A percentile compares a stretch with the other conserved stretches of the same genome.
Conservation (phyloP, 768 basidiomycete genomes). For the Hypholoma sublateritium region DNA sequence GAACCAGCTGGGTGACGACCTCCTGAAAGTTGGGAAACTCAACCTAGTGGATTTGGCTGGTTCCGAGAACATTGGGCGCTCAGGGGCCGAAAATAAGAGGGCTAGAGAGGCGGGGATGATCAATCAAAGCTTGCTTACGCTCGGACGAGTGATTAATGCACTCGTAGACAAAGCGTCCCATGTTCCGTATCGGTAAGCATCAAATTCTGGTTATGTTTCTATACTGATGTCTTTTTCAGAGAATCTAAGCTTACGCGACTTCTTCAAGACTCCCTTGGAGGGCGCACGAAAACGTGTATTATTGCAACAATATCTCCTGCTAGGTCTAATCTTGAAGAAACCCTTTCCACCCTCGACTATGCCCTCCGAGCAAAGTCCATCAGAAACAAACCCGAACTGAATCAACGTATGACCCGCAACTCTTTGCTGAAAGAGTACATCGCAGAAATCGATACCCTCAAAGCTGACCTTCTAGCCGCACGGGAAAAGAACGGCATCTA, state of each 20-base stretch:
- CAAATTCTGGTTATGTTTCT: background rate
- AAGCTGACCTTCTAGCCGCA: slow-evolving; percentile 86
- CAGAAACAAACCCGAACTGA: slow-evolving; percentile 91
- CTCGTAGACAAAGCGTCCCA: slow-evolving; percentile 90
- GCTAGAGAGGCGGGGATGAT: slow-evolving; percentile 99
- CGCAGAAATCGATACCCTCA: slow-evolving; percentile 89
- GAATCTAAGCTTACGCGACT: slow-evolving; percentile 98
- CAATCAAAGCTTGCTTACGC: slow-evolving; percentile 94
- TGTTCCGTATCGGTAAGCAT: slow-evolving; percentile 84
- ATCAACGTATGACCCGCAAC: slow-evolving; percentile 91
- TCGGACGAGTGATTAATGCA: slow-evolving; percentile 95
- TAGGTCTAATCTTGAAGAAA: slow-evolving; percentile 93
- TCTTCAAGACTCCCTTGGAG: slow-evolving; percentile 98
- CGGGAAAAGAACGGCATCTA: slow-evolving; percentile 97
- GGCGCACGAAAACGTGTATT: slow-evolving; percentile 95
- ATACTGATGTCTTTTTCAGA: slow-evolving; percentile 34
- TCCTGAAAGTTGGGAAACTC: slow-evolving; percentile 91
- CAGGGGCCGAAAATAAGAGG: slow-evolving; percentile 92
- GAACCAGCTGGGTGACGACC: slow-evolving; percentile 75
- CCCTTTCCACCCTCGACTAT: slow-evolving; percentile 95
- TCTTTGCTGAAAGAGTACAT: slow-evolving; percentile 92
- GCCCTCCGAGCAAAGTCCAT: slow-evolving; percentile 95
- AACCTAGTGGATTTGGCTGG: slow-evolving; percentile 98
- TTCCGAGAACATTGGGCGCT: slow-evolving; percentile 95
- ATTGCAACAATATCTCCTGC: slow-evolving; percentile 96